Evolutionary conservation across 2,329 filamentous ascomycete species (phyloP).

Genomic region (Pseudogymnoascus sp.): DNA sequence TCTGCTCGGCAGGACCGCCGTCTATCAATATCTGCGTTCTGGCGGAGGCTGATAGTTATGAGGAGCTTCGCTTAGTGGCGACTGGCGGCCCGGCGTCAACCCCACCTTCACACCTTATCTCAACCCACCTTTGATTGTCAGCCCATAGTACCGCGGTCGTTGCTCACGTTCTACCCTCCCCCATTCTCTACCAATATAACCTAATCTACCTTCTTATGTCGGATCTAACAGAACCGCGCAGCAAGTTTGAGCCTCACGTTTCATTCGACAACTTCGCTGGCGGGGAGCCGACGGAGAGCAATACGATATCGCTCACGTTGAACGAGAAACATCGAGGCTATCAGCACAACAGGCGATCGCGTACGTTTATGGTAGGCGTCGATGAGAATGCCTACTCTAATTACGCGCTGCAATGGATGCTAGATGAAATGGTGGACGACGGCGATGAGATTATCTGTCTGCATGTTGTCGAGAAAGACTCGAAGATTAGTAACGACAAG

Average conservation of each 20-base stretch:
- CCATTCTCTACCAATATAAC: not conserved
- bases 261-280: slow-evolving; percentile 70
- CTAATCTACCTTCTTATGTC: slow-evolving; percentile 2
- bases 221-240: slow-evolving; percentile 16
- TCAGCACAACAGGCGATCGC: slow-evolving; percentile 57
- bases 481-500: slow-evolving; percentile 54
- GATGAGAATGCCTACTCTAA: slow-evolving; percentile 71
- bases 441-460: slow-evolving; percentile 70
- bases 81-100: not conserved
- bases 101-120: slow-evolving; percentile 9
- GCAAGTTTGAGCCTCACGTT: slow-evolving; percentile 60
- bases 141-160: slow-evolving; percentile 4
- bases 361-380: slow-evolving; percentile 66
- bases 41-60: slow-evolving; percentile 18
- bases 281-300: slow-evolving; percentile 53
- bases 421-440: slow-evolving; percentile 71
- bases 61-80: slow-evolving; percentile 7
- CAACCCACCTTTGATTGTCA: slow-evolving; percentile 1
- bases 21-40: not conserved
- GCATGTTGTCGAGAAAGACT: slow-evolving; percentile 64
- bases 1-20: not conserved
- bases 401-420: slow-evolving; percentile 66
- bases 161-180: not conserved
- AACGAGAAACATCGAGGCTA: slow-evolving; percentile 69
- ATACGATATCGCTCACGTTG: slow-evolving; percentile 57